Evolutionary conservation across 257 asterid genomes (phyloP).

Genomic region (Jacaranda mimosifolia): DNA sequence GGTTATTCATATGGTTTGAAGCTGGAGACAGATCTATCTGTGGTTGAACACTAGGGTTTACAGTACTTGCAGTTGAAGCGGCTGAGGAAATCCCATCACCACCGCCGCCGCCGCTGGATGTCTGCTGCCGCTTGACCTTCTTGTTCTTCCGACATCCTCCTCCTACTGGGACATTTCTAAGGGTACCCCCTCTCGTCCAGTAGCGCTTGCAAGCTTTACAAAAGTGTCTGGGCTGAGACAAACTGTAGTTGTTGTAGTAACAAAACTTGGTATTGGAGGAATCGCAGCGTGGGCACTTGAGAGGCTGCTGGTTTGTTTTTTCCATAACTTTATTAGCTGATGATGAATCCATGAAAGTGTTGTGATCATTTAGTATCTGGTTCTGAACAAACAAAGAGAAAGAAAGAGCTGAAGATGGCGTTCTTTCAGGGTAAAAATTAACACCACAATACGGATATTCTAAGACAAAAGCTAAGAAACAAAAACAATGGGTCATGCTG

Average conservation of each 20-base stretch:
- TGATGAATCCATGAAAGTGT: conserved; percentile 53
- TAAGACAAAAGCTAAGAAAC: conserved; percentile 82
- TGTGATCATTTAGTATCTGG: conserved; percentile 56
- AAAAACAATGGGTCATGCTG: conserved; percentile 71
- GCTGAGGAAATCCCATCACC: conserved; percentile 15
- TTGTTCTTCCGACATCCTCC: conserved; percentile 70
- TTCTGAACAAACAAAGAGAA: conserved; percentile 44
- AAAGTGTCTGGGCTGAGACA: conserved; percentile 73
- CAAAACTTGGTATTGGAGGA: conserved; percentile 69
- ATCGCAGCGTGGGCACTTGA: conserved; percentile 71
- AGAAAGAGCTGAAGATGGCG: conserved; percentile 33
- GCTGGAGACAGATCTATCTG: conserved; percentile 39
- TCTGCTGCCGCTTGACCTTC: conserved; percentile 45
- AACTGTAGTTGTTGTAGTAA: conserved; percentile 69
- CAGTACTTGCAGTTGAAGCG: background rate
- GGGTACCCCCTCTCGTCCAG: conserved; percentile 72
- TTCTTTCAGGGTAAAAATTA: conserved; percentile 54
- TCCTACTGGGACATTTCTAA: conserved; percentile 73
- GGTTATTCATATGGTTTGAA: conserved; percentile 32
- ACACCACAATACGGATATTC: conserved; percentile 67
- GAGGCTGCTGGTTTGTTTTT: conserved; percentile 47
- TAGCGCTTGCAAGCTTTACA: conserved; percentile 72
- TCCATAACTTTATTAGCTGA: conserved; percentile 45
- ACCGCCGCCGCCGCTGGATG: conserved; percentile 14
- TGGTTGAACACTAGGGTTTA: conserved; percentile 29